Evolutionary conservation across 306 rosid species (phyloP).

Genomic region (cucumber (Cucumis sativus)): DNA sequence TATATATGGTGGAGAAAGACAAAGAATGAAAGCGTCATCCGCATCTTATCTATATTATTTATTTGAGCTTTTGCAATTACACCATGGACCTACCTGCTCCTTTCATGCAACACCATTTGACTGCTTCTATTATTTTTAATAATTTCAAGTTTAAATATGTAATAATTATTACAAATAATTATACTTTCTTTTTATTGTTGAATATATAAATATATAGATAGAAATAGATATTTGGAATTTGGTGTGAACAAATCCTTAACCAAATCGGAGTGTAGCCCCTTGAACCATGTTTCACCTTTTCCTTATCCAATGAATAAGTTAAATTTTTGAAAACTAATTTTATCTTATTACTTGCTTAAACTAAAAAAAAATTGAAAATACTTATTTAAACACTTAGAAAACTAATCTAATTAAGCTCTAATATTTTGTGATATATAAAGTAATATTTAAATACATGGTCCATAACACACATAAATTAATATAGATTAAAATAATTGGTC

Average conservation of each 20-base stretch:
- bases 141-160: neutral
- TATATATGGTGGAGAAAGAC: neutral
- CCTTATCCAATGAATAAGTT: neutral
- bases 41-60: neutral
- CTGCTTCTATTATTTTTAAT: neutral
- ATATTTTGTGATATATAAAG: too few species aligned
- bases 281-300: neutral
- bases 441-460: too few species aligned
- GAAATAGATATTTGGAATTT: neutral
- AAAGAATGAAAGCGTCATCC: neutral
- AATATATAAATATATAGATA: too few species aligned
- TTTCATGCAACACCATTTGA: neutral
- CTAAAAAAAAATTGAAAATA: too few species aligned
- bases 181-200: too few species aligned
- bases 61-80: neutral
- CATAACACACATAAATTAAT: too few species aligned
- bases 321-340: neutral
- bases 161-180: neutral
- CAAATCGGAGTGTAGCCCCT: neutral
- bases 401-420: too few species aligned
- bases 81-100: neutral
- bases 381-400: too few species aligned
- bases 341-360: neutral
- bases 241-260: neutral
- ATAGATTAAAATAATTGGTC: neutral